Evolutionary conservation across 768 basidiomycete species (phyloP).

Genomic region (Naganishia vaughanmartiniae): DNA sequence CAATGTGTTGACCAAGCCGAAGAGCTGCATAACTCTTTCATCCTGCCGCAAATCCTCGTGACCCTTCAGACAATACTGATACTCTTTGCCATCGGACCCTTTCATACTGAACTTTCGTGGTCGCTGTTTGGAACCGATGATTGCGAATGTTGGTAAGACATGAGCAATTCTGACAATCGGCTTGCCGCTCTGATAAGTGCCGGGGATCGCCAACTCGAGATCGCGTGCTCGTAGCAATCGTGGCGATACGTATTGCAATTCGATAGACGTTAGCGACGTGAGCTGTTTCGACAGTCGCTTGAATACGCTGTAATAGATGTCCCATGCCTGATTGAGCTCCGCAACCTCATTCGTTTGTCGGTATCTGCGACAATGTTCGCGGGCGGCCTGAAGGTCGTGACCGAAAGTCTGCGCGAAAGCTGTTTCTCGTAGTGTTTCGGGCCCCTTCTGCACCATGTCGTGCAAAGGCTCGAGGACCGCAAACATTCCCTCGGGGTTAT

Average conservation of each 20-base stretch:
- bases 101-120: constrained; percentile 81
- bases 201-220: constrained; percentile 93
- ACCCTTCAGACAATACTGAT: constrained; percentile 88
- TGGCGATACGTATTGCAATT: constrained; percentile 96
- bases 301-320: constrained; percentile 96
- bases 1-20: constrained; percentile 91
- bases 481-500: constrained; percentile 97
- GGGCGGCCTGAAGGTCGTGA: constrained; percentile 83
- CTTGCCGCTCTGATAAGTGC: constrained; percentile 87
- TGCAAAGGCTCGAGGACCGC: constrained; percentile 86
- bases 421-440: constrained; percentile 87
- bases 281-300: constrained; percentile 93
- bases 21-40: constrained; percentile 98
- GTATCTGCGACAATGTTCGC: constrained; percentile 84
- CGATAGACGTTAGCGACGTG: constrained; percentile 79
- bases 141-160: constrained; percentile 83
- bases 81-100: constrained; percentile 89
- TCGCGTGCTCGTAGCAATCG: constrained; percentile 80
- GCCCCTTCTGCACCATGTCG: constrained; percentile 90
- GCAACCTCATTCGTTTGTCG: constrained; percentile 78
- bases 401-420: constrained; percentile 93
- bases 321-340: constrained; percentile 96
- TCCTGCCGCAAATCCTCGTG: constrained; percentile 99
- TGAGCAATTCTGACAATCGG: constrained; percentile 74
- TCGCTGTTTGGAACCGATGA: constrained; percentile 94